Evolutionary conservation across 2,329 filamentous ascomycete genomes (phyloP).

Genomic region (Ophiocordyceps polyrhachis-furcata): DNA sequence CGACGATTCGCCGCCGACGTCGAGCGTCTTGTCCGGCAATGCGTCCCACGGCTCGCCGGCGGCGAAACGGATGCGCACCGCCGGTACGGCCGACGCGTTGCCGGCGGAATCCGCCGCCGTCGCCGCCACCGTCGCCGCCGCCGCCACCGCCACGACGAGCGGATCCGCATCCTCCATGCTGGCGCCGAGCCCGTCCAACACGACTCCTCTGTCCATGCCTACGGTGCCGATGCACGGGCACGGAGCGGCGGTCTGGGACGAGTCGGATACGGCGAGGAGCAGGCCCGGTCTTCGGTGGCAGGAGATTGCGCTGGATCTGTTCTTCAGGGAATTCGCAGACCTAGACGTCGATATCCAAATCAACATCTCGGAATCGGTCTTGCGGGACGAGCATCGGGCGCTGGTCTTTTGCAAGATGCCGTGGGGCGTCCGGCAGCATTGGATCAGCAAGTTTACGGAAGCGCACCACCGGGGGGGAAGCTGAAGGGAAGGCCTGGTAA

Average conservation of each 20-base stretch:
- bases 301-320: conserved; percentile 38
- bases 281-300: conserved; percentile 28
- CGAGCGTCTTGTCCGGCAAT: conserved; percentile 15
- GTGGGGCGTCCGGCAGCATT: conserved; percentile 29
- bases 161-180: background rate
- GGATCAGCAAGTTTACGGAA: conserved; percentile 35
- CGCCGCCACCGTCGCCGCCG: background rate
- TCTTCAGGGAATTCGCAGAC: conserved; percentile 37
- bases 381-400: conserved; percentile 40
- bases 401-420: conserved; percentile 47
- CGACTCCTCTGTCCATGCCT: conserved; percentile 1
- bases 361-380: conserved; percentile 37
- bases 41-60: conserved; percentile 12
- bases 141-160: background rate
- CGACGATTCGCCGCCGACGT: conserved; percentile 8
- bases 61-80: conserved; percentile 16
- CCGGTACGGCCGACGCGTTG: conserved; percentile 6
- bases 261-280: conserved; percentile 22
- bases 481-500: background rate
- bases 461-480: background rate
- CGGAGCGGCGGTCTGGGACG: conserved; percentile 9
- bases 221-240: background rate
- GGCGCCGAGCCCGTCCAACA: conserved; percentile 1
- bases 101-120: background rate
- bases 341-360: conserved; percentile 40